These are phyloP conservation scores for Persicaria maculosa DNA, from an alignment of 148 eudicot genomes.

Conservation along the genomic window DNA sequence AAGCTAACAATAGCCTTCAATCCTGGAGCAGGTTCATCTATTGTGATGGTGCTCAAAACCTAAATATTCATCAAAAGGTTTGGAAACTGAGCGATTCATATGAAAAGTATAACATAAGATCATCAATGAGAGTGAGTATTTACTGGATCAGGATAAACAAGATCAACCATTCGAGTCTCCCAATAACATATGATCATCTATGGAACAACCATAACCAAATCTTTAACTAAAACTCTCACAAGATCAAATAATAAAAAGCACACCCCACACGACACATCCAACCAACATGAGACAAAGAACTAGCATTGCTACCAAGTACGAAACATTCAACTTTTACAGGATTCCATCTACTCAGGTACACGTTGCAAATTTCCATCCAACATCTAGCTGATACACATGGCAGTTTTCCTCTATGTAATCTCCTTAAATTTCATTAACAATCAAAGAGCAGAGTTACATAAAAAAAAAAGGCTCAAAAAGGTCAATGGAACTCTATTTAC, in stretches of 20 bases:
- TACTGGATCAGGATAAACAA: neutral
- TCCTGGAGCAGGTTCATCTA: constrained; percentile 95
- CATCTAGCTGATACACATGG: neutral
- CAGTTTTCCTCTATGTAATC: neutral
- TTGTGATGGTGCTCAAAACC: constrained; percentile 68
- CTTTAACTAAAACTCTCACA: neutral
- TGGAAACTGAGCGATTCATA: neutral
- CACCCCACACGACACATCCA: no score
- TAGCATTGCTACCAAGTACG: no score
- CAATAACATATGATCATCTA: neutral
- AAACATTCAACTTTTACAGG: no score
- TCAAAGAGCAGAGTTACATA: neutral
- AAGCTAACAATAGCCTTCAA: constrained; percentile 82
- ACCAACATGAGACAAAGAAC: neutral
- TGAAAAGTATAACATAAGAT: neutral
- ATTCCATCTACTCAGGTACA: no score
- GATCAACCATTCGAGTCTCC: neutral
- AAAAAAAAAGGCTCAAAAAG: neutral
- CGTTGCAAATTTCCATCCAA: neutral
- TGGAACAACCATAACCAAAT: neutral
- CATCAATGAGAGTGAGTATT: neutral
- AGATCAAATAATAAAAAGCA: neutral
- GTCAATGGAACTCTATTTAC: neutral
- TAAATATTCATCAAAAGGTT: constrained; percentile 12
- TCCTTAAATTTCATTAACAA: neutral